Conservation (phyloP, 495 filamentous ascomycete genomes). For the Aspergillus ellipticus region DNA sequence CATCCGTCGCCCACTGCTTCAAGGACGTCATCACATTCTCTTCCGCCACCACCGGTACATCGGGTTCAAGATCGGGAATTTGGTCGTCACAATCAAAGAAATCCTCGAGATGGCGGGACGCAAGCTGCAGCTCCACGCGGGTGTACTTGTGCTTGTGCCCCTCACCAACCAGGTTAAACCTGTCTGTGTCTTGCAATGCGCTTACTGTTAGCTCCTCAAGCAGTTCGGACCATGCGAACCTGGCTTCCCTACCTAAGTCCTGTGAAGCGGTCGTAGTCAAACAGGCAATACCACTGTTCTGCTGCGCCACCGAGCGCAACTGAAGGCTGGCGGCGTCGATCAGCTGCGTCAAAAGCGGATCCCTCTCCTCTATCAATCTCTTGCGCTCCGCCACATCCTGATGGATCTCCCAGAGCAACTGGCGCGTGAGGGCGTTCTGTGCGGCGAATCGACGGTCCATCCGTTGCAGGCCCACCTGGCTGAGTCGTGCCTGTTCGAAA, state of each 20-base stretch:
- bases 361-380: conserved; percentile 24
- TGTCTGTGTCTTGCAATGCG: conserved; percentile 23
- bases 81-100: conserved; percentile 43
- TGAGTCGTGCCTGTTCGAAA: conserved; percentile 36
- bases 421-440: conserved; percentile 38
- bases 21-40: conserved; percentile 31
- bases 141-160: conserved; percentile 39
- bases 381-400: conserved; percentile 31
- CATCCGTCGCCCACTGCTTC: conserved; percentile 36
- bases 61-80: conserved; percentile 29
- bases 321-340: conserved; percentile 23
- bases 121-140: conserved; percentile 39
- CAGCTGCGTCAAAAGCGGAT: conserved; percentile 26
- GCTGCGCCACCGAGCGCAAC: conserved; percentile 24
- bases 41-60: conserved; percentile 31
- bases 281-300: conserved; percentile 33
- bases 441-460: conserved; percentile 33
- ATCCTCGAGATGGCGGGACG: conserved; percentile 40
- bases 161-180: conserved; percentile 25
- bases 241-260: conserved; percentile 33
- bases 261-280: conserved; percentile 33
- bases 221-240: conserved; percentile 5
- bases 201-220: conserved; percentile 12
- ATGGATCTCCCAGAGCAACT: conserved; percentile 44
- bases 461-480: conserved; percentile 38